Evolutionary conservation across 345 rosid species (phyloP), one percentile per base, ranked within the genome.

Genomic region (Eucalyptus guilfoylei): DNA sequence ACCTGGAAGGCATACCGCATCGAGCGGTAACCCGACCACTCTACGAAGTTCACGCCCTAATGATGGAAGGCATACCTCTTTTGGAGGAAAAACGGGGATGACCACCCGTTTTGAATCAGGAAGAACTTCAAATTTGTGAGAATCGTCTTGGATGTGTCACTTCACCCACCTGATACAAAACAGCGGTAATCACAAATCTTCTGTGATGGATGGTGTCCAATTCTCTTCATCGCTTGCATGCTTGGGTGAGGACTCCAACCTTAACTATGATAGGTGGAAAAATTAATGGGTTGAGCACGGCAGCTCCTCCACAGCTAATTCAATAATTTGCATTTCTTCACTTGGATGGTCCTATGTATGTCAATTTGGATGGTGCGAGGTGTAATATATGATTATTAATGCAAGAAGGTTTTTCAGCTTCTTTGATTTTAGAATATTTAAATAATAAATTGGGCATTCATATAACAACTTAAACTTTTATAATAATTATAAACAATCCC

Each of bases 301-400:
- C 4, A 62, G 86, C 91, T 49, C 88, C 86, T 37, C 87, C 91
- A 8, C 91, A 92, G 96, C 94, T 95, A n/a, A 42, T 52, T 86
- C 89, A 44, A 40, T 32, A 52, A 49, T 44, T 50, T 8, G 34
- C 67, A 26, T 6, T 52, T 52, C 40, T 52, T 58, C 40, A 37
- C 9, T 17, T 32, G 58, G 21, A n/a, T 28, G 32, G 19, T 55
- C 28, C 47, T 49, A 11, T 37, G 50, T 50, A 13, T 48, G 93
- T 81, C 55, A 87, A 64, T 30, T 7, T 13, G 16, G 3, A 60
- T 60, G 69, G 14, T 2, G 4, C 8, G 24, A 58, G 64, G 14
- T 58, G 6, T 26, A 26, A 58, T 6, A 6, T 60, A 60, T 60
- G 67, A 6, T 60, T 60, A 26, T 60, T 26, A 11, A 60, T 28